Conservation (phyloP, 768 basidiomycete species). For the Amyloporia xantha region DNA sequence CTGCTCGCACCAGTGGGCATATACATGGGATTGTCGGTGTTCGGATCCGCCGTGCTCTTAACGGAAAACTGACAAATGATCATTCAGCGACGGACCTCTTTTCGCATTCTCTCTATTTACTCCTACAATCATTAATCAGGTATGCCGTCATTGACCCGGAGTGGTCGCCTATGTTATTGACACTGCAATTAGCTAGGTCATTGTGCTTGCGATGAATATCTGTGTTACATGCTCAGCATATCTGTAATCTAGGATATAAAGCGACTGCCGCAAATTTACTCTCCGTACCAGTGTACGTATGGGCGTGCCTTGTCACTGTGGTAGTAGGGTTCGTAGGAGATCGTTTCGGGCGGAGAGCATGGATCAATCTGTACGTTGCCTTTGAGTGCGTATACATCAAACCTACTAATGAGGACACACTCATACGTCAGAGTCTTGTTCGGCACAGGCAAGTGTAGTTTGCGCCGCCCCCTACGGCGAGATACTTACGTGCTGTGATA, state of each 20-base stretch:
- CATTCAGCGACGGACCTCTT: conserved; percentile 39
- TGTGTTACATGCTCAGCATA: too few species aligned
- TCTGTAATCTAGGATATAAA: conserved; percentile 42
- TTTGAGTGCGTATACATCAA: background rate
- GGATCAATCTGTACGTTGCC: conserved; percentile 53
- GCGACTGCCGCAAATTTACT: conserved; percentile 67
- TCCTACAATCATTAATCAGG: conserved; percentile 43
- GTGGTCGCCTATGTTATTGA: too few species aligned
- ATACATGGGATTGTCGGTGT: conserved; percentile 61
- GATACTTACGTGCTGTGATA: too few species aligned
- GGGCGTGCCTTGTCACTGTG: conserved; percentile 64
- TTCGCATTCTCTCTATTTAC: conserved; percentile 50
- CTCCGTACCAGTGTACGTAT: conserved; percentile 72
- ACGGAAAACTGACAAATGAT: conserved; percentile 3
- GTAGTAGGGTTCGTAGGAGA: conserved; percentile 58
- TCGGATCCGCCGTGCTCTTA: background rate
- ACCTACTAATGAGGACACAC: too few species aligned
- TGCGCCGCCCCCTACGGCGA: too few species aligned
- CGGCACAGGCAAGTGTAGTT: conserved; percentile 21
- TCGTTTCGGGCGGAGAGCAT: conserved; percentile 45
- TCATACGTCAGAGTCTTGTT: conserved; percentile 21
- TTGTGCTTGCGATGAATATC: background rate
- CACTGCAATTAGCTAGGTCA: background rate
- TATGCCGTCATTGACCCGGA: too few species aligned
- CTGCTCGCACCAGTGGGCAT: conserved; percentile 45